Base-by-base conservation (phyloP, 2,329 filamentous ascomycete genomes). In the Myrmaecium sp. region DNA sequence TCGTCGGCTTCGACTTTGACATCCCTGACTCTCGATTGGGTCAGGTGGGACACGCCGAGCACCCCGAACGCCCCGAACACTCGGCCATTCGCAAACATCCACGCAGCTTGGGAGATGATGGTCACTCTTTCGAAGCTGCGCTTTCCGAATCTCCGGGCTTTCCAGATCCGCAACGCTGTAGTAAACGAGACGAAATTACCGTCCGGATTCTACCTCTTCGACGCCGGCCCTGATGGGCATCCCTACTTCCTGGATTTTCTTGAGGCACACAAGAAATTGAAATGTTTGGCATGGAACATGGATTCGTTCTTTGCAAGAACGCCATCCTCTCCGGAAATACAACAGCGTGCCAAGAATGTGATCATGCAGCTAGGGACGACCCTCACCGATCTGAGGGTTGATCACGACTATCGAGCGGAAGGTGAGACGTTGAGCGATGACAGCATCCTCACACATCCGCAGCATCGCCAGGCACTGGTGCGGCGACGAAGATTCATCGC, bases 211-310 rank as follows among this genome's bases (percentile, higher is more conserved):
- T 57, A 46, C 23, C 46, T 59, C 0, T 36, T 51, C 5, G 47
- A 52, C 27, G 12, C 22, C 5, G 13, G 23, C 22, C 18, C 21
- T 23, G 11, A 7, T 27, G 19, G 10, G 12, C 11, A 7, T n/a
- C 37, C 42, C n/a, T 38, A 34, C 2, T 52, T 54, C 26, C 35
- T 61, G 3, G 39, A 38, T 0, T 61, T 60, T 27, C 39, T 62
- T 34, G 58, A 60, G 33, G 44, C 45, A 7, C 58, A 62, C 28
- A 37, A 42, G 0, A 54, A 53, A 12, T 38, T 61, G 8, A 42
- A 52, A 26, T 60, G 53, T 26, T 41, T 62, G 9, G 54, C 52
- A 4, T 62, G 57, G 57, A 57, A 57, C 0, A 47, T 60, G 32
- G 52, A 55, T 23, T 44, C 43, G n/a, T 55, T 62, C 40, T 61